A percentile compares a stretch with the other conserved stretches of the same genome.
Evolutionary conservation across 2,329 filamentous ascomycete genomes (phyloP).

Genomic region (Fonsecaea nubica): DNA sequence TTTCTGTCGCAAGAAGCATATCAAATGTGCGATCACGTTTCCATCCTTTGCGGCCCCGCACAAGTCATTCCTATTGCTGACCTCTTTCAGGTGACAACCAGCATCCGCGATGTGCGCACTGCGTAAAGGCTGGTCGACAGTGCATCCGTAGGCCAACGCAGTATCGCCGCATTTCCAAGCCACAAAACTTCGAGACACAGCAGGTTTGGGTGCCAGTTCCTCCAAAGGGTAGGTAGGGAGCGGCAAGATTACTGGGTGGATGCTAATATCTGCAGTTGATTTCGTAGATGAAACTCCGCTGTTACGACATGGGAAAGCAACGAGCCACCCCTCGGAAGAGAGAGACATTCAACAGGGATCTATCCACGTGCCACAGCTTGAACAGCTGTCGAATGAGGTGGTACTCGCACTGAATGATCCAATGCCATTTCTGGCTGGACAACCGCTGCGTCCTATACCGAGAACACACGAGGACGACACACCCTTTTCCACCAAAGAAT

Average conservation of each 20-base stretch:
- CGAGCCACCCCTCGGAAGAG: background rate
- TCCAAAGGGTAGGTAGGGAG: constrained; percentile 7
- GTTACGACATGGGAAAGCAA: background rate
- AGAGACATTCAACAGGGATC: background rate
- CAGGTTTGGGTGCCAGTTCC: constrained; percentile 22
- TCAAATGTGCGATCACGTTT: constrained; percentile 1
- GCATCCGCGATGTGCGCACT: constrained; percentile 17
- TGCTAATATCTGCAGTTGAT: constrained; percentile 8
- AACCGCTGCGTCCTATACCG: background rate
- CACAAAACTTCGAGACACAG: background rate
- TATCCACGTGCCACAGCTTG: background rate
- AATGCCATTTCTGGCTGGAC: background rate
- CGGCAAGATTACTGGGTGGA: background rate
- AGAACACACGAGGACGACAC: background rate
- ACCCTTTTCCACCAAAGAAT: constrained; percentile 9
- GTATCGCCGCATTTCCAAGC: background rate
- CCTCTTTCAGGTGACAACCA: constrained; percentile 13
- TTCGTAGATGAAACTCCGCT: constrained; percentile 14
- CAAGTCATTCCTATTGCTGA: background rate
- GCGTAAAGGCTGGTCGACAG: constrained; percentile 11
- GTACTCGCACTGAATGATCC: background rate
- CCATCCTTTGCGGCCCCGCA: background rate
- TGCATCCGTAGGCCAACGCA: constrained; percentile 10
- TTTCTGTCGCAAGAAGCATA: constrained; percentile 14
- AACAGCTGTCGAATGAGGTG: background rate